Evolutionary conservation across 257 asterid genomes (phyloP).

Genomic region (Solanum verrucosum): DNA sequence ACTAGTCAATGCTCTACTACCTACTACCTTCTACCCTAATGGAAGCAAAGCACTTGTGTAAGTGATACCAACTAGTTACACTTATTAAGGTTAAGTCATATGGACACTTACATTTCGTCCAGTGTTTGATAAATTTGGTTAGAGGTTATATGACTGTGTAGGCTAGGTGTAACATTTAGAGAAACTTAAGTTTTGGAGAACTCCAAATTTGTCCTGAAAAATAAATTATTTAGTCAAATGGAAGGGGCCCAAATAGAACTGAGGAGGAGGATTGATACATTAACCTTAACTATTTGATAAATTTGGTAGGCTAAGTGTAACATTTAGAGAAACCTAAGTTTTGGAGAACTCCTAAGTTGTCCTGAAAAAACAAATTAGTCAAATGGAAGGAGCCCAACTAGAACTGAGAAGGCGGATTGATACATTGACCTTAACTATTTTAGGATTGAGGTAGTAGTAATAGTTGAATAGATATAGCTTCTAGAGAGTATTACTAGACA

Average conservation of each 20-base stretch:
- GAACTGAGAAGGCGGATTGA: not conserved
- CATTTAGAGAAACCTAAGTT: not conserved
- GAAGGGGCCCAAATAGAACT: not conserved
- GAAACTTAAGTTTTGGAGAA: not conserved
- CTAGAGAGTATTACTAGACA: not conserved
- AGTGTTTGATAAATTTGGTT: not conserved
- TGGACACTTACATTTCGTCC: not conserved
- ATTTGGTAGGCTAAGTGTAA: not conserved
- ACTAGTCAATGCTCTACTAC: not conserved
- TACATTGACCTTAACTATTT: not conserved
- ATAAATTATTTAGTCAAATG: not conserved
- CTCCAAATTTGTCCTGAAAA: not conserved
- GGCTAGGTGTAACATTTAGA: not conserved
- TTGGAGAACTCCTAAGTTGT: not conserved
- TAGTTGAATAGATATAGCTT: not conserved
- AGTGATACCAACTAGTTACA: not conserved
- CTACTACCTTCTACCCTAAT: not conserved
- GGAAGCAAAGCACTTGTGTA: not conserved
- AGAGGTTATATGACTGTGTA: not conserved
- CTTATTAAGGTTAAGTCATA: not conserved
- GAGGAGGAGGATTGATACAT: not conserved
- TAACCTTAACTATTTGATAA: not conserved
- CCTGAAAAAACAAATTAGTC: not conserved
- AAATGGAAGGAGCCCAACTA: not conserved
- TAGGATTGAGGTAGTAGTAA: not conserved